These are phyloP conservation scores for cucumber (Cucumis sativus) DNA, from an alignment of 306 rosid genomes.

Conservation along the genomic window Cucumber_9930_V3 NC_026660.2:5002501-5003000, in stretches of 20 bases:
- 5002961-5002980: slow-evolving; percentile 31
- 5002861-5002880: slow-evolving; percentile 21
- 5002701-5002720: background rate
- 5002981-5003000: slow-evolving; percentile 1
- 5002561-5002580: slow-evolving; percentile 53
- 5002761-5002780: slow-evolving; percentile 21
- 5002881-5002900: slow-evolving; percentile 10
- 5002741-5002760: background rate
- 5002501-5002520: slow-evolving; percentile 78
- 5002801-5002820: background rate
- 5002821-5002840: slow-evolving; percentile 18
- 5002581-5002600: slow-evolving; percentile 67
- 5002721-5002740: slow-evolving; percentile 5
- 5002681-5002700: slow-evolving; percentile 30
- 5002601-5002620: slow-evolving; percentile 51
- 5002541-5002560: slow-evolving; percentile 65
- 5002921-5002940: slow-evolving; percentile 30
- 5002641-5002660: background rate
- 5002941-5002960: slow-evolving; percentile 51
- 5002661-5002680: slow-evolving; percentile 50
- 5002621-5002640: slow-evolving; percentile 15
- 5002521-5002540: slow-evolving; percentile 81
- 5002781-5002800: background rate
- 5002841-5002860: slow-evolving; percentile 24
- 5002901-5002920: slow-evolving; percentile 12